phyloP scores from a whole-genome alignment of 2,329 filamentous ascomycete genomes.

The Aspergillus flavus region DNA sequence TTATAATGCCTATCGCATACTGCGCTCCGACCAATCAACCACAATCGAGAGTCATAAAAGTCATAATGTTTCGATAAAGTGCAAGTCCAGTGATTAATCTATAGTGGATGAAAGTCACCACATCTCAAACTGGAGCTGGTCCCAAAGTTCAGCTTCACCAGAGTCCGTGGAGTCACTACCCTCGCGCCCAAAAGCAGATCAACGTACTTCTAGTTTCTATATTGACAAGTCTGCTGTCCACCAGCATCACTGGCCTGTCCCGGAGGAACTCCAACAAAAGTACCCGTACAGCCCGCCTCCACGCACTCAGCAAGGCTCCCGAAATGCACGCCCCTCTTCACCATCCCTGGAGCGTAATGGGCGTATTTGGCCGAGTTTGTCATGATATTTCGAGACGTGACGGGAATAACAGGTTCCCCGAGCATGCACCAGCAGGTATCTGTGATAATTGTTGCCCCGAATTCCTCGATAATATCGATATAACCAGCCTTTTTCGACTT shows the following conservation, averaged over 20 bases:
- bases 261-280: neutral
- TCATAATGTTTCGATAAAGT: neutral
- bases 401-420: constrained; percentile 41
- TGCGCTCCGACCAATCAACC: neutral
- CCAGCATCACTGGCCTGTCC: neutral
- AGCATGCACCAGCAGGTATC: constrained; percentile 56
- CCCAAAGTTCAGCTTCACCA: neutral
- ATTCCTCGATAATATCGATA: constrained; percentile 33
- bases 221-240: neutral
- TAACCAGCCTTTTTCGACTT: constrained; percentile 32
- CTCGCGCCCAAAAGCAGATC: neutral
- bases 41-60: neutral
- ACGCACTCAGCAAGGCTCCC: constrained; percentile 30
- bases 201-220: neutral
- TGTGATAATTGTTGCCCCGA: constrained; percentile 45
- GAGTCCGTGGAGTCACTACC: neutral
- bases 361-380: constrained; percentile 53
- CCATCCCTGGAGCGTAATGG: constrained; percentile 41
- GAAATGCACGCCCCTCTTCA: constrained; percentile 27
- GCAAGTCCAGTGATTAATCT: neutral
- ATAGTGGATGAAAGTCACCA: neutral
- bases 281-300: constrained; percentile 24
- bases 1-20: no score
- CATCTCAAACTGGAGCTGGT: neutral
- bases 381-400: constrained; percentile 36